Percentiles rank a stretch among this genome's conserved stretches.
Evolutionary conservation across 192 early-diverging fungal species (phyloP).

Genomic region (Coemansia sp.): DNA sequence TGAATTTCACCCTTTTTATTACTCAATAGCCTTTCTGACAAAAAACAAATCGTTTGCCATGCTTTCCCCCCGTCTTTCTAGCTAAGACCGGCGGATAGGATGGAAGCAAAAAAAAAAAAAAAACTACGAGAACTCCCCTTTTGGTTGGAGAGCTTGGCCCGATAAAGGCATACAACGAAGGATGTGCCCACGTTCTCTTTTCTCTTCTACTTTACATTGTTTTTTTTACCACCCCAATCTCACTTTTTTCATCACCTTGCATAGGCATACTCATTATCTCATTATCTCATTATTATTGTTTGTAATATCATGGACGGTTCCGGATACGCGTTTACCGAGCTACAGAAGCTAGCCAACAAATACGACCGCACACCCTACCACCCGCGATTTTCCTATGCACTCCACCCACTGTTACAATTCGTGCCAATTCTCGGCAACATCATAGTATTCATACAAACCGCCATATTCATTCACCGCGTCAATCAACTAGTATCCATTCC

Average conservation of each 20-base stretch:
- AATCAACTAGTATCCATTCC: slow-evolving; percentile 22
- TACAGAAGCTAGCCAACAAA: slow-evolving; percentile 17
- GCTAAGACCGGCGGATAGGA: not conserved
- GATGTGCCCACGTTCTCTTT: not conserved
- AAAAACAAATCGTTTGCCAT: not conserved
- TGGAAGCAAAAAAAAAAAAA: not conserved
- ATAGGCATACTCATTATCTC: slow-evolving; percentile 1
- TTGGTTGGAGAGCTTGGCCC: not conserved
- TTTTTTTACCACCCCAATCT: not conserved
- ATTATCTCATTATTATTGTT: slow-evolving; percentile 2
- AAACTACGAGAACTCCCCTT: not conserved
- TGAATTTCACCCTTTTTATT: not conserved
- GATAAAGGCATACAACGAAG: not conserved
- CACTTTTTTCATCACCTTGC: slow-evolving; percentile 15
- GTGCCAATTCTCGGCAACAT: slow-evolving; percentile 45
- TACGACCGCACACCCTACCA: slow-evolving; percentile 32
- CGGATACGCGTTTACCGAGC: slow-evolving; percentile 11
- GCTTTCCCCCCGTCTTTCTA: not conserved
- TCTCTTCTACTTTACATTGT: not conserved
- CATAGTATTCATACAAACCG: slow-evolving; percentile 40
- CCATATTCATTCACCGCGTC: slow-evolving; percentile 22
- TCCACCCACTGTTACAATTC: slow-evolving; percentile 33
- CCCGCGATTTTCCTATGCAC: slow-evolving; percentile 18
- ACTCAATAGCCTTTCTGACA: not conserved
- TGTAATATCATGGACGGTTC: slow-evolving; percentile 2